Percentiles rank a stretch among this genome's conserved stretches.
Evolutionary conservation across 140 eudicot species (phyloP).

Genomic region (Anethum foeniculum): DNA sequence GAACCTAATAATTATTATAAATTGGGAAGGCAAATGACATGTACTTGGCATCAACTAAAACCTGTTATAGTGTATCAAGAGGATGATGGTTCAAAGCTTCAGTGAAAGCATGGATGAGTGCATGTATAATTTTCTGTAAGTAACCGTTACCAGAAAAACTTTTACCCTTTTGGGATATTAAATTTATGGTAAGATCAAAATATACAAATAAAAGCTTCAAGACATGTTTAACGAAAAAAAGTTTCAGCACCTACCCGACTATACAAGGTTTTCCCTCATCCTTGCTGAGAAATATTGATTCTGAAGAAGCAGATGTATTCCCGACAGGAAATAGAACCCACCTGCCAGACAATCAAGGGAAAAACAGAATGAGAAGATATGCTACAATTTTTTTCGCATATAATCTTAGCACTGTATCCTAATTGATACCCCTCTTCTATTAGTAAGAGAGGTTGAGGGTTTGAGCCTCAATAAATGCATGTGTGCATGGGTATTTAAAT

Average conservation of each 20-base stretch:
- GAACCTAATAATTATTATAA: background rate
- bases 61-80: background rate
- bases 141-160: background rate
- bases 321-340: constrained; percentile 85
- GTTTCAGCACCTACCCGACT: constrained; percentile 49
- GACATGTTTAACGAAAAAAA: constrained; percentile 60
- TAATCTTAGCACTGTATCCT: background rate
- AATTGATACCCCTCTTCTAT: background rate
- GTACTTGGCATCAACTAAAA: background rate
- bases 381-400: background rate
- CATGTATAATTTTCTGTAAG: background rate
- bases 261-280: constrained; percentile 70
- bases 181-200: background rate
- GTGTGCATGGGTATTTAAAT: background rate
- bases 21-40: background rate
- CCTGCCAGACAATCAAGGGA: constrained; percentile 24
- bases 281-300: constrained; percentile 48
- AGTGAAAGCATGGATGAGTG: background rate
- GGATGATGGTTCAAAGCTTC: background rate
- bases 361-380: background rate
- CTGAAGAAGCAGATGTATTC: constrained; percentile 30
- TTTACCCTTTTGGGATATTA: background rate
- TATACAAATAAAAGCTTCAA: background rate
- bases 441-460: background rate
- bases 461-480: background rate